A percentile compares a stretch with the other conserved stretches of the same genome.
phyloP scores from a whole-genome alignment of 163 green algal species.

The Coccomyxa subellipsoidea region DNA sequence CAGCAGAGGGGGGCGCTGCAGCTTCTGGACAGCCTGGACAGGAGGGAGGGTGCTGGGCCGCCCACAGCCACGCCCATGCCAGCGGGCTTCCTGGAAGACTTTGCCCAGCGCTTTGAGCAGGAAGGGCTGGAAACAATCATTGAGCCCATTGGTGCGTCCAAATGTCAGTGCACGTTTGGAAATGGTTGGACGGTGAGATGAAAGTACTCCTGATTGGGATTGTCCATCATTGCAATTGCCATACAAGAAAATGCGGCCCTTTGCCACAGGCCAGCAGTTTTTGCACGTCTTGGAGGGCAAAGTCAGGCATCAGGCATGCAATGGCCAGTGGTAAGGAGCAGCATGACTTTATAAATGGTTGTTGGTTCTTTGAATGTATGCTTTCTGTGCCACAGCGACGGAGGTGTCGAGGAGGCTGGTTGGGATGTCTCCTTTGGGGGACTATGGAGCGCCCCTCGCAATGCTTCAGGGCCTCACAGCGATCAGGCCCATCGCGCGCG shows the following conservation, averaged over 20 bases:
- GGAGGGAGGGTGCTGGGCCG: not conserved
- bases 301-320: too few species aligned
- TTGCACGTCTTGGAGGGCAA: too few species aligned
- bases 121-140: constrained; percentile 67
- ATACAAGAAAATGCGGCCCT: not conserved
- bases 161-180: too few species aligned
- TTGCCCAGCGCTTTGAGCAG: constrained; percentile 59
- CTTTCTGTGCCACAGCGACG: constrained; percentile 18
- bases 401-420: constrained; percentile 36
- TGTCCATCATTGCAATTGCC: too few species aligned
- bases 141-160: constrained; percentile 38
- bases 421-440: constrained; percentile 40
- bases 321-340: not conserved
- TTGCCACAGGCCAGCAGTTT: too few species aligned
- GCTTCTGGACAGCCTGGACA: constrained; percentile 55
- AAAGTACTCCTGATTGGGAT: too few species aligned
- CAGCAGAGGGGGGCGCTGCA: constrained; percentile 46
- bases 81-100: constrained; percentile 77
- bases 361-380: not conserved
- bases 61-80: constrained; percentile 53
- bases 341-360: not conserved
- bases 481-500: constrained; percentile 40
- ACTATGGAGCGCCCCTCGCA: constrained; percentile 40
- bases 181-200: too few species aligned
- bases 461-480: constrained; percentile 33